These are phyloP conservation scores for Leishmania mexicana DNA, from an alignment of 208 protist species.

Conservation along the genomic window DNA sequence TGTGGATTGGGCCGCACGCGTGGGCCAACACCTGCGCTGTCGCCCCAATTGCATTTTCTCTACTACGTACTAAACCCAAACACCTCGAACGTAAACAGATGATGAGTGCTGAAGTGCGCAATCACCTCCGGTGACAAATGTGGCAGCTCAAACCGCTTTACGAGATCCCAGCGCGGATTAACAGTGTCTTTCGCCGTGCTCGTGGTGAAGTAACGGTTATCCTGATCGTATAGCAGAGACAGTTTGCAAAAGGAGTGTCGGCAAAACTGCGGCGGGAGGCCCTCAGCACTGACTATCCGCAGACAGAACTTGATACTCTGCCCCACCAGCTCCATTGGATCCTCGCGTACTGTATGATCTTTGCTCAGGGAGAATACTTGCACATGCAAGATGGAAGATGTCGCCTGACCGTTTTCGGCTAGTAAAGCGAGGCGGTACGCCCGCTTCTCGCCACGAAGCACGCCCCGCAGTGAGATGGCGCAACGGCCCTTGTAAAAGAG, in stretches of 20 bases:
- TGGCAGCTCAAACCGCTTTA: slow-evolving; percentile 69
- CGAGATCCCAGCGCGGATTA: slow-evolving; percentile 56
- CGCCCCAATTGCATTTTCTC: neutral
- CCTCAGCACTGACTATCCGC: slow-evolving; percentile 61
- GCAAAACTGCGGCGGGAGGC: slow-evolving; percentile 46
- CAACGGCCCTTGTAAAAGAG: slow-evolving; percentile 72
- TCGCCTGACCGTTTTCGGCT: slow-evolving; percentile 44
- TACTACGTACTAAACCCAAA: slow-evolving; percentile 66
- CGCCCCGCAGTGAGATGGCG: slow-evolving; percentile 47
- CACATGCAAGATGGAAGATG: slow-evolving; percentile 49
- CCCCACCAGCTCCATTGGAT: slow-evolving; percentile 43
- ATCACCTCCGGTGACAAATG: slow-evolving; percentile 54
- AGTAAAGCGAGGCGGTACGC: slow-evolving; percentile 45
- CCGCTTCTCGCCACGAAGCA: slow-evolving; percentile 45
- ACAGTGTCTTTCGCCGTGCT: slow-evolving; percentile 44
- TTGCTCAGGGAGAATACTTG: slow-evolving; percentile 61
- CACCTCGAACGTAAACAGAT: slow-evolving; percentile 78
- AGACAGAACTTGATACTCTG: slow-evolving; percentile 67
- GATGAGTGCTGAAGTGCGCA: slow-evolving; percentile 43
- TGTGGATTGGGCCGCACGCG: too few relatives aligned
- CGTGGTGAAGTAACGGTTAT: slow-evolving; percentile 66
- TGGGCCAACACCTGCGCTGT: neutral
- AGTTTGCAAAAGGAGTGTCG: slow-evolving; percentile 66
- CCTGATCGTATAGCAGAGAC: slow-evolving; percentile 55
- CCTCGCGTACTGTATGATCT: slow-evolving; percentile 14